Conservation (phyloP, 2,329 filamentous ascomycete species). For the Zelopaecilomyces penicillatus region DNA sequence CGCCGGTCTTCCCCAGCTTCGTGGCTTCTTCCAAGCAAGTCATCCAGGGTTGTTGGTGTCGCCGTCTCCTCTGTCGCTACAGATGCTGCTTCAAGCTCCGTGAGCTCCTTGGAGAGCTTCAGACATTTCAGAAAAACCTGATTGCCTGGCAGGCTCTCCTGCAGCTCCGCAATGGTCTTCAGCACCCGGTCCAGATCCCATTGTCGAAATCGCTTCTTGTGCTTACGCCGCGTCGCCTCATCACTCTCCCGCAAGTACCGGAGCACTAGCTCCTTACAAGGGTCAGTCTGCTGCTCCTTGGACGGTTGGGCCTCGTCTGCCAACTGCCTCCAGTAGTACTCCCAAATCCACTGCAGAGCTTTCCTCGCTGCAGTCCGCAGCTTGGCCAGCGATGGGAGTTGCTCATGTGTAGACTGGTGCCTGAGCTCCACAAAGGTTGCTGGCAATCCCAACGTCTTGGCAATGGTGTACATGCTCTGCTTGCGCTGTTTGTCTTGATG, state of each 20-base stretch:
- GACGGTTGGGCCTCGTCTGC: conserved; percentile 14
- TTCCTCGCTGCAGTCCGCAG: conserved; percentile 61
- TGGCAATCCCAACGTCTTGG: conserved; percentile 59
- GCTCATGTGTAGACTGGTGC: conserved; percentile 85
- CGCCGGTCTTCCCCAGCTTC: no score
- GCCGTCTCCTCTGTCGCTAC: conserved; percentile 11
- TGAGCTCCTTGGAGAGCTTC: conserved; percentile 34
- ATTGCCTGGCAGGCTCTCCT: conserved; percentile 32
- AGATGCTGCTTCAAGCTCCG: conserved; percentile 8
- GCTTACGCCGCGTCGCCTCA: conserved; percentile 15
- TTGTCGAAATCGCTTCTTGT: conserved; percentile 22
- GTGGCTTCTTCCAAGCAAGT: no score
- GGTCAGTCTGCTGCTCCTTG: conserved; percentile 9
- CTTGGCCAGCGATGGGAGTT: conserved; percentile 67
- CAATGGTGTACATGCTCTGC: conserved; percentile 65
- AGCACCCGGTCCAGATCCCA: conserved; percentile 31
- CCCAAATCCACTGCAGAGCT: conserved; percentile 79
- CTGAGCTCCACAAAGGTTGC: conserved; percentile 80
- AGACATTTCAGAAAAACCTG: conserved; percentile 35
- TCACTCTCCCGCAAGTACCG: conserved; percentile 30
- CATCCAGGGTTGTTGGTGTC: conserved; percentile 3
- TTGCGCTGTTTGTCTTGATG: conserved; percentile 60
- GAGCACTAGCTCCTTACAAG: conserved; percentile 29
- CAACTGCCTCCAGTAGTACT: conserved; percentile 69
- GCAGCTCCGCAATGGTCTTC: conserved; percentile 30